Conservation (phyloP, 108 stramenopile genomes). For the Epithemia pelagica region DNA sequence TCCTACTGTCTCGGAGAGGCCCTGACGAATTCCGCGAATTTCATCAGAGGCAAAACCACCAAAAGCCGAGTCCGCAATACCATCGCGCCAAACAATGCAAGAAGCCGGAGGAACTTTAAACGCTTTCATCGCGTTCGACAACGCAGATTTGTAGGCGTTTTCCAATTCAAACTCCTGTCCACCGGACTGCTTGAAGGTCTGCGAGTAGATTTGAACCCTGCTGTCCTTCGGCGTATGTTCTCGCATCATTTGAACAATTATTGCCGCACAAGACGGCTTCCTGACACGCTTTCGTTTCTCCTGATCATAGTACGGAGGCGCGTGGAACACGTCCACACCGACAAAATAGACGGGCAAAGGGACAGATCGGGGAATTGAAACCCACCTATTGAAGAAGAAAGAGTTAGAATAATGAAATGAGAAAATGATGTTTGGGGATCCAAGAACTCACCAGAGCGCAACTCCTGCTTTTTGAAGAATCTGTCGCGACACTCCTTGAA, state of each 20-base stretch:
- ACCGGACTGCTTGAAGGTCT: constrained; percentile 37
- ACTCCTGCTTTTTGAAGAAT: constrained; percentile 53
- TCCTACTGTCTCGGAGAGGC: constrained; percentile 20
- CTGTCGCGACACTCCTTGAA: constrained; percentile 50
- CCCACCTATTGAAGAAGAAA: constrained; percentile 23
- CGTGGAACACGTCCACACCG: constrained; percentile 61
- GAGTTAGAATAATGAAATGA: constrained; percentile 8
- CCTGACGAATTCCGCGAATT: constrained; percentile 39
- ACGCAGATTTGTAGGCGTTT: constrained; percentile 30
- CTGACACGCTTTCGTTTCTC: constrained; percentile 27
- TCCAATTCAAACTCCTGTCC: constrained; percentile 53
- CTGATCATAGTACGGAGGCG: constrained; percentile 45
- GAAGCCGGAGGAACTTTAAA: constrained; percentile 42
- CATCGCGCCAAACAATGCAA: constrained; percentile 63
- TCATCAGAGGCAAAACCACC: constrained; percentile 36
- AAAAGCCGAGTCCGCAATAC: constrained; percentile 52
- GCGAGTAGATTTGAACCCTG: constrained; percentile 37
- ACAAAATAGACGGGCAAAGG: constrained; percentile 55
- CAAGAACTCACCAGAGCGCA: constrained; percentile 27
- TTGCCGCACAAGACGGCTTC: constrained; percentile 60
- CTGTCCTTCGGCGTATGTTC: constrained; percentile 10
- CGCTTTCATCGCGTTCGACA: constrained; percentile 39
- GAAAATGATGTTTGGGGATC: background rate
- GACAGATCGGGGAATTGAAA: constrained; percentile 34
- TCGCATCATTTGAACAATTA: constrained; percentile 50